phyloP scores from a whole-genome alignment of 768 basidiomycete genomes.

The Leccinum broughii region DNA sequence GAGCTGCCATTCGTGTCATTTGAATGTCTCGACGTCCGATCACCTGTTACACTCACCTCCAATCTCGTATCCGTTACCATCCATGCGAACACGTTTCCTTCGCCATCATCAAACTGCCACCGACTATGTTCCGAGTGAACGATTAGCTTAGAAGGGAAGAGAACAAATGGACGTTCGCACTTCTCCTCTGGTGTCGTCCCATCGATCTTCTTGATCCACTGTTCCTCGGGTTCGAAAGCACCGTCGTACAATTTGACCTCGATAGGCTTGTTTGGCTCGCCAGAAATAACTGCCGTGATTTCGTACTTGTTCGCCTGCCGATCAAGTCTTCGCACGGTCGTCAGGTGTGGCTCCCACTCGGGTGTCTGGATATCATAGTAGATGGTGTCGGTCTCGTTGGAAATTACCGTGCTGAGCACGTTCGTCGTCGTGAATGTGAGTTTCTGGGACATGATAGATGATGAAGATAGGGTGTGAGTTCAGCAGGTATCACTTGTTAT shows the following conservation, averaged over 20 bases:
- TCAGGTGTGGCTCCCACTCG: constrained; percentile 36
- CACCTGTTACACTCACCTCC: constrained; percentile 11
- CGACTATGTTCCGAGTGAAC: constrained; percentile 7
- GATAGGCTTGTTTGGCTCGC: constrained; percentile 31
- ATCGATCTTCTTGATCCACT: constrained; percentile 32
- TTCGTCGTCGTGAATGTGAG: constrained; percentile 41
- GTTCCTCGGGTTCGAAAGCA: constrained; percentile 27
- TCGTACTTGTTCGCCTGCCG: constrained; percentile 30
- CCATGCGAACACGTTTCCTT: constrained; percentile 26
- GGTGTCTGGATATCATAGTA: constrained; percentile 44
- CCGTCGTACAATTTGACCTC: constrained; percentile 32
- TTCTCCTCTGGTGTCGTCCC: constrained; percentile 16
- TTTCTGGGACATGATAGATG: constrained; percentile 27
- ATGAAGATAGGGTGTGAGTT: neutral
- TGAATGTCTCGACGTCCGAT: neutral
- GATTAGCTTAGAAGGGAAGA: neutral
- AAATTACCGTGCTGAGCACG: constrained; percentile 38
- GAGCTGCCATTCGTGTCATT: constrained; percentile 25
- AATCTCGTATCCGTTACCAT: constrained; percentile 4
- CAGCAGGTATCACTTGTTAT: neutral
- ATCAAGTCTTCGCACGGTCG: constrained; percentile 37
- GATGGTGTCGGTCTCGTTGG: constrained; percentile 38
- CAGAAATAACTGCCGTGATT: constrained; percentile 34
- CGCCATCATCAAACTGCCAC: constrained; percentile 27
- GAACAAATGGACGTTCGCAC: constrained; percentile 4